Evolutionary conservation across 805 yeast species (phyloP), one percentile per base, ranked within the genome.

Genomic region (Isabelozyma gotoi): DNA sequence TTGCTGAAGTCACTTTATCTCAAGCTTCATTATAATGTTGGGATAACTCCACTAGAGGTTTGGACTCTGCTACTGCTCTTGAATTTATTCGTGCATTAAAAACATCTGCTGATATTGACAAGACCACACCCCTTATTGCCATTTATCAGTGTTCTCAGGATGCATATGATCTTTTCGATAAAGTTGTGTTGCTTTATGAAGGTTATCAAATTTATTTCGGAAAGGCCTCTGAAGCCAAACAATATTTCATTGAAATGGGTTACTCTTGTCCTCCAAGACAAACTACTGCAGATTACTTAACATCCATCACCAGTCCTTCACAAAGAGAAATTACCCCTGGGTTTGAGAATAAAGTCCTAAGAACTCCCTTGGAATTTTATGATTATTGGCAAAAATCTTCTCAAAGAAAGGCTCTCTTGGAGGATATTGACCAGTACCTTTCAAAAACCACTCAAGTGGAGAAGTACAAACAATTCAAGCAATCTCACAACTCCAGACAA

Each of bases 1-100:
- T 82, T 51, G 86, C 84, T 3, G 88, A 82, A 61, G 85, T 79
- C 2, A 71, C 78, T 53, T 72, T 77, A 27, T 67, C 76, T 56
- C 70, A 77, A 42, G 82, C 78, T 8, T 66, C 78, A 6, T 68
- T 81, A 17, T 80, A 71, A 50, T 80, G 85, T 49, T 82, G 82
- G 78, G 88, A 82, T 65, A 82, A 82, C 52, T 83, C 86, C 17
- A 82, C 88, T 14, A 74, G 87, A 63, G 88, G 88, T 61, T 69
- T 82, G 51, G 88, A 82, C 64, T 77, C 87, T 8, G 81, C 87
- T 12, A 82, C 87, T 16, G 88, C 88, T 12, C 70, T 82, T 46
- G 88, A 82, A 62, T 82, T 78, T 49, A 75, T 78, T 18, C 76
- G 79, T 55, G 78, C 84, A 21, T 68, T 82, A 47, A 77, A 82